Base-by-base conservation (phyloP, 139 green algal species). In the Chlamydomonas schloesseri region DNA sequence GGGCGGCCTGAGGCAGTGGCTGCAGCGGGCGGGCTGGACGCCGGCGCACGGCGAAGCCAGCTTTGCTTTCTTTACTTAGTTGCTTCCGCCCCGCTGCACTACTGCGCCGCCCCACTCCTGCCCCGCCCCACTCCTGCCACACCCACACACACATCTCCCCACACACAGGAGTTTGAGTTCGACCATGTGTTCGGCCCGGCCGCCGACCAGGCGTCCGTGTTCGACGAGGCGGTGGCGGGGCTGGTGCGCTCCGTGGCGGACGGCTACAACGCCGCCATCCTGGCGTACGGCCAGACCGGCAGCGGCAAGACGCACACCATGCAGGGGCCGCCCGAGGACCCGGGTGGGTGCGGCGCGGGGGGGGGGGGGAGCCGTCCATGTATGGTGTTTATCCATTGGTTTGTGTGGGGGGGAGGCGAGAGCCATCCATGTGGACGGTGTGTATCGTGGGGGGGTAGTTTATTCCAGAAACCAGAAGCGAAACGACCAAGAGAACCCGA, bases 261-360 rank as follows among this genome's bases (percentile, higher is more conserved):
- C 34, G 91, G 91, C 34, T 87, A 85, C 86, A 97, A 96, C 86
- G 95, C 96, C 24, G 96, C 93, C 92, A 96, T 97, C 83, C 96
- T 97, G 91, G 93, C 94, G 15, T 97, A 96, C 70, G 93, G 93
- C 17, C 95, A 98, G 86, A 97, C 95, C 20, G 95, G 95, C 82
- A 92, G 75, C 33, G 95, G 95, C 74, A 98, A 98, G 90, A 97
- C 95, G 20, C 93, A 97, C 90, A 98, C 95, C 50, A 97, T 98
- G 95, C 78, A 91, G 50, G 91, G 91, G 1, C 70, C 90, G 3
- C 23, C 79, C 37, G 90, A 90, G 31, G 64, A 88, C 33, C 90
- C 88, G 21, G 86, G 86, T 87, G 53, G 13, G 80, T 2, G 60
- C 15, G 55, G 42, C 6, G 42, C 6, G 8, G 42, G 42, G 42